phyloP scores from a whole-genome alignment of 192 early-diverging fungal genomes.

The Gamsiella multidivaricata region DNA sequence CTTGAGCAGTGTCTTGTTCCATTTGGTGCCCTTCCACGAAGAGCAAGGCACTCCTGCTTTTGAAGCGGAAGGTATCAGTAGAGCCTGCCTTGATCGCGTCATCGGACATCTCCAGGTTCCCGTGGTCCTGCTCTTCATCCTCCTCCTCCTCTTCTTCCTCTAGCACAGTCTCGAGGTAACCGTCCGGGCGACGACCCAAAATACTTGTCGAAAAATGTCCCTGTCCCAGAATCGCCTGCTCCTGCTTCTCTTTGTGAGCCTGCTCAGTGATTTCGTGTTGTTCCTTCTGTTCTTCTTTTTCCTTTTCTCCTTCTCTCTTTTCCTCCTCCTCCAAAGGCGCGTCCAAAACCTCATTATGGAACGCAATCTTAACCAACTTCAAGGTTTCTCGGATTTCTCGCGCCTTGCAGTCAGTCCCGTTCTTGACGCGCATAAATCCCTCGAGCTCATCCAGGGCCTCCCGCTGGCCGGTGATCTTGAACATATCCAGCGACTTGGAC shows the following conservation, averaged over 20 bases:
- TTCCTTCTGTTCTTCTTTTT: neutral
- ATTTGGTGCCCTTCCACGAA: constrained; percentile 17
- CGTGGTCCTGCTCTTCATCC: neutral
- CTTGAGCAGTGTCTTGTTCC: neutral
- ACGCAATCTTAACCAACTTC: constrained; percentile 17
- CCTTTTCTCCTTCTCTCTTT: neutral
- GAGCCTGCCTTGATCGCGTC: neutral
- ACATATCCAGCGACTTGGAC: constrained; percentile 38
- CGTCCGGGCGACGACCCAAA: neutral
- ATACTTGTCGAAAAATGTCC: neutral
- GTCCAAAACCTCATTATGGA: constrained; percentile 21
- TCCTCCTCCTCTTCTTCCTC: constrained; percentile 23
- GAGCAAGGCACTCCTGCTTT: constrained; percentile 18
- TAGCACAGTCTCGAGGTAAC: constrained; percentile 10
- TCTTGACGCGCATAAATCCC: constrained; percentile 36
- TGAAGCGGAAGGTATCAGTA: constrained; percentile 29
- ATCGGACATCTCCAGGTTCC: neutral
- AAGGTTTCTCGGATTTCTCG: constrained; percentile 28
- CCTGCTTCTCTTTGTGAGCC: neutral
- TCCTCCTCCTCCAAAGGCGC: constrained; percentile 2
- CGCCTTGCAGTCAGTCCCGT: constrained; percentile 31
- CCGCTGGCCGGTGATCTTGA: constrained; percentile 27
- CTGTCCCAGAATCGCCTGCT: too few relatives aligned
- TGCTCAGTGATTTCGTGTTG: neutral
- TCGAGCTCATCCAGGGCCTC: constrained; percentile 33